Evolutionary conservation across 768 basidiomycete genomes (phyloP), one percentile per base, ranked within the genome.

Genomic region (Boletus tylopilopsis): DNA sequence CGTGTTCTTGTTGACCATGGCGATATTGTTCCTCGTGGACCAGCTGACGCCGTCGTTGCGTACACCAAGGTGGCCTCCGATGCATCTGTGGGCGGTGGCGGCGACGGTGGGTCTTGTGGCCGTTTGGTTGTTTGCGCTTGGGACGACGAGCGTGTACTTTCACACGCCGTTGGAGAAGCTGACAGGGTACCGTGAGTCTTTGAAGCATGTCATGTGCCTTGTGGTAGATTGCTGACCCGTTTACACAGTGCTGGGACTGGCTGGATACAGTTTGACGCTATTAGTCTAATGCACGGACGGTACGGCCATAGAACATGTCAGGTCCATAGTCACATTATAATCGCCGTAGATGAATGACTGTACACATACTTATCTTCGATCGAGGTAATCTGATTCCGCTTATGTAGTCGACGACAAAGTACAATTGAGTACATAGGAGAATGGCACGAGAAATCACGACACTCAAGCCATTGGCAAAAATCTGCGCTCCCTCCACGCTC

Each of bases 81-180:
- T 68, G 35, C 84, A 85, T 55, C 71, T 60, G 21, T 62, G 69
- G 50, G 82, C 85, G 2, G 66, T 85, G 13, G 58, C 44, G 5
- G 67, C 70, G 7, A 78, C 79, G 36, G 37, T 76, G 0, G 68
- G 63, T 3, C 66, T 91, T 33, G 62, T 91, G 25, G 71, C 47
- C 1, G 66, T 87, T 5, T 92, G 88, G 84, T 55, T 90, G 42
- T 78, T 90, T 64, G 90, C 90, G 56, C 69, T 76, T 9, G 80
- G 78, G 50, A 89, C 89, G 38, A 97, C 95, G 19, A 82, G 85
- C 45, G 71, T 95, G 8, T 97, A 92, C 67, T 98, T 95, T 74
- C 95, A 98, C 63, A 76, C 85, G 4, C 90, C 91, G 0, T 68
- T 76, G 12, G 95, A 97, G 72, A 97, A 98, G 71, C 52, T 90